Evolutionary conservation across 1,139 yeast genomes (phyloP), one percentile per base, ranked within the genome.

Genomic region (Lodderomyces parapsilosis): DNA sequence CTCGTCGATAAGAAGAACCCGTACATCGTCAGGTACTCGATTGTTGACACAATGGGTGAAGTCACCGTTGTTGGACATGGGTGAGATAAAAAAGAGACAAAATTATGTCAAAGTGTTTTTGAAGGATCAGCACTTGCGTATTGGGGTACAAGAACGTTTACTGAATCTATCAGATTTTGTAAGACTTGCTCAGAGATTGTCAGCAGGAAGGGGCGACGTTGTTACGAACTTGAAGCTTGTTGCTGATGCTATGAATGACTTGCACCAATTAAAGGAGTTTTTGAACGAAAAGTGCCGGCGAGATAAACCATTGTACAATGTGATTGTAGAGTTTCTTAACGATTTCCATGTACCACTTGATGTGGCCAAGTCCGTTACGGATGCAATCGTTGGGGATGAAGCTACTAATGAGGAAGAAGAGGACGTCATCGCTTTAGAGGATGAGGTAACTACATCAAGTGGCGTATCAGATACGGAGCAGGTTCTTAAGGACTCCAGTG

Each of bases 1-100:
- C 10, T 77, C 80, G 14, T 75, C 88, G 0, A 75, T 93, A 7
- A 78, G 80, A 46, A 66, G 85, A 43, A 93, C 98, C 0, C 78
- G 78, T 1, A 89, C 99, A 0, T 75, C 83, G 1, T 81, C 95
- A 0, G 99, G 99, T 0, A 68, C 96, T 0, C 68, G 99, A 39
- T 57, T 86, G 18, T 65, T 93, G 15, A 76, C 83, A 2, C 83
- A 83, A 43, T 90, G 98, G 97, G 64, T 93, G 3, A 74, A 87
- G 17, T 82, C 91, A 0, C 99, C 99, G 0, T 74, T 87, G 0
- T 70, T 86, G 4, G 78, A 84, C 52, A 53, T 78, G 0, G 54
- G 57, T 0, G 85, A 78, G 48, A 80, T 93, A 18, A 60, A 62
- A 19, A 55, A 60, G 15, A 71, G 99, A 25, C 96, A 88, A 48